Base-by-base conservation (phyloP, 169 alveolate species). In the Amoebophrya sp. region DNA sequence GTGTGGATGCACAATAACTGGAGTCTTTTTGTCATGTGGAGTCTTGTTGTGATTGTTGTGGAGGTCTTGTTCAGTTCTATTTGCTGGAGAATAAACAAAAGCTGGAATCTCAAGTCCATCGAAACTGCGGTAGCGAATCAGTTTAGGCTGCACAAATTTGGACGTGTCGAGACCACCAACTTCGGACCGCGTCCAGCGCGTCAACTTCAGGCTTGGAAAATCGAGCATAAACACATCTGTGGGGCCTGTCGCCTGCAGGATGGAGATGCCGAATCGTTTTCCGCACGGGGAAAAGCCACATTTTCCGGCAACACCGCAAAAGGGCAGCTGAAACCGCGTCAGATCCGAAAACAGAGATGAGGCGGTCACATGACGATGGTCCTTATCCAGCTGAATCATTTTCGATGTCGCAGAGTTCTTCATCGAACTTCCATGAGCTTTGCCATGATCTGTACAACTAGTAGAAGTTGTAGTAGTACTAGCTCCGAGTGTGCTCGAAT, bases 151-250 rank as follows among this genome's bases (percentile, higher is more conserved):
- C 36, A 65, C 83, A 18, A 65, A 65, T 29, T 1, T 65, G 36
- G 12, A 12, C 33, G 83, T 26, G 83, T 65, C 83, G 39, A 65
- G n/a, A 29, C 83, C 83, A 10, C 83, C 83, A 36, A 65, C 26
- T 65, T 65, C 83, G 33, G 83, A 65, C 26, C n/a, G 10, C 83
- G 83, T 65, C 83, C 83, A 65, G 39, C 83, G 83, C n/a, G 23
- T 23, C n/a, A 23, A 23, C 2, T 26, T 6, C 83, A 65, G 39
- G 83, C 10, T 0, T 10, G 18, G 83, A 26, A 65, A 65, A 36
- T 65, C 83, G 33, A 65, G 10, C 83, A 26, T 0, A 26, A 65
- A 65, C 83, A 65, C 83, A 26, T 65, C 83, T 10, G 12, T 6
- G 36, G 83, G 83, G 83, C 83, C 26, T 36, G 83, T 65, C n/a